Percentiles rank a stretch among this genome's conserved stretches.
phyloP scores from a whole-genome alignment of 2,329 filamentous ascomycete genomes.

The Xylaria sp. region DNA sequence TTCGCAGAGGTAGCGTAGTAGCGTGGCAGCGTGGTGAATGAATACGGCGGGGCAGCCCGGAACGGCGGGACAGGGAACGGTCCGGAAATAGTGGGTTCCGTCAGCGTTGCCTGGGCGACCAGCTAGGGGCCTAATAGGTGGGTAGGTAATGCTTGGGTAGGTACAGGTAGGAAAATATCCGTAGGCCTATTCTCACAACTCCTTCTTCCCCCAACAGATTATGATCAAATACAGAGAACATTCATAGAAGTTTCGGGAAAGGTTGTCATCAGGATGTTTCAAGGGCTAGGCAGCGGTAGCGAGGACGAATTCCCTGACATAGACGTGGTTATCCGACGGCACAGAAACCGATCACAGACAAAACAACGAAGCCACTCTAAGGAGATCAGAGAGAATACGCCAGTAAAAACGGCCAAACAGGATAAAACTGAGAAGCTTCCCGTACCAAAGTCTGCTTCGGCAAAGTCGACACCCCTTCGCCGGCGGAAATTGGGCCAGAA shows the following conservation, averaged over 20 bases:
- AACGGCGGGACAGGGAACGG: too few relatives aligned
- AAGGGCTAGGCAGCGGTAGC: slow-evolving; percentile 33
- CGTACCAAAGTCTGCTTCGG: slow-evolving; percentile 4
- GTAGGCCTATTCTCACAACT: background rate
- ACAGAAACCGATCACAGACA: slow-evolving; percentile 20
- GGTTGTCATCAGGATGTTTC: slow-evolving; percentile 22
- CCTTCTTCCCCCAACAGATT: background rate
- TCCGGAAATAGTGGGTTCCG: background rate
- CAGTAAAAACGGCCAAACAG: background rate
- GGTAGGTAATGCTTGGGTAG: too few relatives aligned
- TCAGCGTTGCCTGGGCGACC: background rate
- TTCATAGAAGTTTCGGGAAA: background rate
- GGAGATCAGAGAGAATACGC: slow-evolving; percentile 9
- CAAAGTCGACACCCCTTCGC: slow-evolving; percentile 33
- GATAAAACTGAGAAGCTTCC: background rate
- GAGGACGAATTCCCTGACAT: slow-evolving; percentile 49
- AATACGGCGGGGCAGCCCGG: background rate
- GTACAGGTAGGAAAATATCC: too few relatives aligned
- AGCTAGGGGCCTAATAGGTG: background rate
- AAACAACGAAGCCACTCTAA: background rate
- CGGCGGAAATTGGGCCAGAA: slow-evolving; percentile 35
- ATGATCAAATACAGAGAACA: background rate
- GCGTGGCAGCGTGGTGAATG: background rate
- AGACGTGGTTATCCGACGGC: slow-evolving; percentile 34
- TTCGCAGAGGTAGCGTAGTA: background rate